Evolutionary conservation across 75 land plant species (phyloP).

Genomic region (Adiantum capillusveneris): DNA sequence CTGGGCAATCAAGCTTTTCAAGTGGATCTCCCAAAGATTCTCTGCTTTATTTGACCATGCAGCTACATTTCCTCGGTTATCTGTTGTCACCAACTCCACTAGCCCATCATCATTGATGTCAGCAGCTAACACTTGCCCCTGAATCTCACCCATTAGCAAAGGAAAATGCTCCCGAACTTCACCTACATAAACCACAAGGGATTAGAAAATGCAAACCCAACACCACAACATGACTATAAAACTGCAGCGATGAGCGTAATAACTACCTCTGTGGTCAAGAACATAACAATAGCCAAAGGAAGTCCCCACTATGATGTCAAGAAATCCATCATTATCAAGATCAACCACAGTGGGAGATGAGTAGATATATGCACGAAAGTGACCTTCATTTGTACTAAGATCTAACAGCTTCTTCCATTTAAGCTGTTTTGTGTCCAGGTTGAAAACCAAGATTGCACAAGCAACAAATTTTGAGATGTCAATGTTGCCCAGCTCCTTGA

Average conservation of each 20-base stretch:
- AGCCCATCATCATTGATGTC: conserved; percentile 99
- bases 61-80: conserved; percentile 94
- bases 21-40: conserved; percentile 79
- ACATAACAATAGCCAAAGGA: conserved; percentile 88
- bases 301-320: conserved; percentile 96
- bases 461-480: conserved; percentile 92
- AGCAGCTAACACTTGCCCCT: conserved; percentile 80
- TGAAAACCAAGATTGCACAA: conserved; percentile 82
- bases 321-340: conserved; percentile 86
- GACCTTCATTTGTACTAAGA: conserved; percentile 75
- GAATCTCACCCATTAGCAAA: conserved; percentile 96
- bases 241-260: not conserved
- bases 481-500: conserved; percentile 61
- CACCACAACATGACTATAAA: not conserved
- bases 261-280: conserved; percentile 80
- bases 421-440: conserved; percentile 91
- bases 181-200: conserved; percentile 36
- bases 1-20: conserved; percentile 90
- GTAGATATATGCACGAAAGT: conserved; percentile 87
- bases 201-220: too few relatives aligned
- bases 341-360: conserved; percentile 92
- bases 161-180: conserved; percentile 74
- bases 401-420: conserved; percentile 82
- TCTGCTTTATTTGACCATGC: conserved; percentile 85
- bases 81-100: conserved; percentile 79